Conservation (phyloP, 805 yeast genomes). For the Yarrowia yakushimensis region DNA sequence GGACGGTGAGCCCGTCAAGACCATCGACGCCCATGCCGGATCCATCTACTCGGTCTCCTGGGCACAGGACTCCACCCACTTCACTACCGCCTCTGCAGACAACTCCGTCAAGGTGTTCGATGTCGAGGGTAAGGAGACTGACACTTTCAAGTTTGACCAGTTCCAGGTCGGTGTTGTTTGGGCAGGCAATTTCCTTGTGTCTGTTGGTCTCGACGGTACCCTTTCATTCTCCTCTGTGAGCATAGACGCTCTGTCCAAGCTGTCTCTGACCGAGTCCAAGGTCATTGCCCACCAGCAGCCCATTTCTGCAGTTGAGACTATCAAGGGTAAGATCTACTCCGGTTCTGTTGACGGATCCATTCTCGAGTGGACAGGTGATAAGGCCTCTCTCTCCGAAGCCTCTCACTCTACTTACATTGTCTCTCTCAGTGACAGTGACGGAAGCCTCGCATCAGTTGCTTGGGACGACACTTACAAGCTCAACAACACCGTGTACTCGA, state of each 20-base stretch:
- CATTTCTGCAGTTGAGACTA: conserved; percentile 55
- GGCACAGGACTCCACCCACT: conserved; percentile 51
- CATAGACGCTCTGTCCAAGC: conserved; percentile 21
- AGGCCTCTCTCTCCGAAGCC: conserved; percentile 30
- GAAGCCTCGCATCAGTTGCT: conserved; percentile 54
- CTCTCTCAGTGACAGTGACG: conserved; percentile 31
- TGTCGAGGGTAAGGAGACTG: conserved; percentile 35
- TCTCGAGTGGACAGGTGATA: conserved; percentile 48
- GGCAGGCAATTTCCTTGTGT: conserved; percentile 56
- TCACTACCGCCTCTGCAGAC: conserved; percentile 85
- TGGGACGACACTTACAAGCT: conserved; percentile 81
- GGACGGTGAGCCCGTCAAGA: conserved; percentile 65
- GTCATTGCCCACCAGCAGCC: conserved; percentile 77
- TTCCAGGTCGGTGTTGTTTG: conserved; percentile 81
- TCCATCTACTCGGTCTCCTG: conserved; percentile 79
- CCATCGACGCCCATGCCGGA: conserved; percentile 56
- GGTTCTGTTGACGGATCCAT: conserved; percentile 85
- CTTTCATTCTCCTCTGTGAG: conserved; percentile 53
- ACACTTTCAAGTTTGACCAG: neutral
- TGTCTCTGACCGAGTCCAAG: conserved; percentile 29
- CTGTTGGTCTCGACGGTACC: conserved; percentile 70
- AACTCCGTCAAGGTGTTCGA: conserved; percentile 65
- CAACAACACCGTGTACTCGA: conserved; percentile 36
- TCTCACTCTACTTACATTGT: conserved; percentile 66
- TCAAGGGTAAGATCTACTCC: conserved; percentile 41